Evolutionary conservation across 352 stramenopile species (phyloP).

Genomic region (Aphanomyces invadans): DNA sequence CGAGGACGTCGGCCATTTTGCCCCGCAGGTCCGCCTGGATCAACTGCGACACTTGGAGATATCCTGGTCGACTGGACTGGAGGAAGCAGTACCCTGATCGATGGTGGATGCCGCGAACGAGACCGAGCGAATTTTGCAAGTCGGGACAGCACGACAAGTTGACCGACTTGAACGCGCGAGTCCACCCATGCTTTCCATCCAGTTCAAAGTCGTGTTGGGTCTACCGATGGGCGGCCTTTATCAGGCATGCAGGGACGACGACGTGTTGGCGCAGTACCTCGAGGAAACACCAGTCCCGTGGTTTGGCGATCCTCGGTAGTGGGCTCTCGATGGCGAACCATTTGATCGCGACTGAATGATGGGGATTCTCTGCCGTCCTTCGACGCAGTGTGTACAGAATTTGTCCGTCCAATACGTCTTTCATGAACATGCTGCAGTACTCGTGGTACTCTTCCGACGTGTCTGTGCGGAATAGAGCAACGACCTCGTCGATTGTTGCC

Average conservation of each 20-base stretch:
- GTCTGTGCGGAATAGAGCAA: background rate
- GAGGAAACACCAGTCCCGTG: conserved; percentile 58
- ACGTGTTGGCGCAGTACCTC: conserved; percentile 30
- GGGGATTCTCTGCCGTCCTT: conserved; percentile 29
- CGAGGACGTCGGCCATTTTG: conserved; percentile 36
- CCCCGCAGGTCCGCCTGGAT: conserved; percentile 60
- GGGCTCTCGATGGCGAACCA: conserved; percentile 48
- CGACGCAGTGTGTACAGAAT: conserved; percentile 53
- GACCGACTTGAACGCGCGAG: conserved; percentile 62
- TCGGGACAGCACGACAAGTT: conserved; percentile 56
- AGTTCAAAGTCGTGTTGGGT: conserved; percentile 58
- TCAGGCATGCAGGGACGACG: background rate
- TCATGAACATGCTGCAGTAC: conserved; percentile 8
- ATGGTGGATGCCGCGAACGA: conserved; percentile 63
- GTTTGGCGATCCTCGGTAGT: conserved; percentile 49
- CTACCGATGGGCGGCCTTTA: background rate
- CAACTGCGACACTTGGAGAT: conserved; percentile 53
- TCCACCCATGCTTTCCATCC: conserved; percentile 52
- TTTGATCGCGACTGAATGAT: conserved; percentile 49
- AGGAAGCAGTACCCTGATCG: conserved; percentile 66
- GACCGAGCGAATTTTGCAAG: conserved; percentile 36
- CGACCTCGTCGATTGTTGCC: conserved; percentile 15
- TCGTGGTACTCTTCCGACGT: background rate
- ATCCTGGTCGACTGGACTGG: conserved; percentile 49
- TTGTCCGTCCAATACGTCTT: conserved; percentile 49